A percentile compares a stretch with the other conserved stretches of the same genome.
These are phyloP conservation scores for Paramecium sexaurelia DNA, from an alignment of 73 alveolate genomes.

Conservation along the genomic window DNA sequence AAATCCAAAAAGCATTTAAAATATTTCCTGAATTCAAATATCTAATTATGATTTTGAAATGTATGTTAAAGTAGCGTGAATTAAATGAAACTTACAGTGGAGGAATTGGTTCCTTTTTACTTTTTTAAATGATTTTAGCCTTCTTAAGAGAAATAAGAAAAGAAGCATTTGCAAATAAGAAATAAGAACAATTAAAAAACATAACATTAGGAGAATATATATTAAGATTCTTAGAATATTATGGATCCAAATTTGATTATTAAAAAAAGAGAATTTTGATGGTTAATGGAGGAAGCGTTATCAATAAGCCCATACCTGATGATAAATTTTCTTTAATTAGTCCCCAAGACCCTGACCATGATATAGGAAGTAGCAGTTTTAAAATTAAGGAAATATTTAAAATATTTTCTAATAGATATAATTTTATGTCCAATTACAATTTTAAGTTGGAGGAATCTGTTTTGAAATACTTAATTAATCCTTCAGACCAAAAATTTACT, in stretches of 20 bases:
- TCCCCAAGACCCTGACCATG: slow-evolving; percentile 75
- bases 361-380: slow-evolving; percentile 77
- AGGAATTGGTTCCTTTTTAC: slow-evolving; percentile 93
- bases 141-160: slow-evolving; percentile 72
- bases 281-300: slow-evolving; percentile 83
- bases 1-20: slow-evolving; percentile 76
- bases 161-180: slow-evolving; percentile 63
- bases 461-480: slow-evolving; percentile 53
- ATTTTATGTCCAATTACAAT: slow-evolving; percentile 61
- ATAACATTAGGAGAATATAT: slow-evolving; percentile 87
- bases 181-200: slow-evolving; percentile 68
- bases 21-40: slow-evolving; percentile 89
- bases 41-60: slow-evolving; percentile 83
- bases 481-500: slow-evolving; percentile 51
- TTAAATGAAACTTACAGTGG: slow-evolving; percentile 95
- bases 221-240: slow-evolving; percentile 86
- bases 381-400: slow-evolving; percentile 77
- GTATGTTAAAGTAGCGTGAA: slow-evolving; percentile 86
- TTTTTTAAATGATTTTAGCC: slow-evolving; percentile 82
- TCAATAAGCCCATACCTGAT: slow-evolving; percentile 68
- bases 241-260: slow-evolving; percentile 88
- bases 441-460: slow-evolving; percentile 44
- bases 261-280: slow-evolving; percentile 86
- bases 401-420: slow-evolving; percentile 65
- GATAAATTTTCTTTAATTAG: slow-evolving; percentile 73